phyloP scores from a whole-genome alignment of 75 land plant genomes.

The Pinus albicaulis region DNA sequence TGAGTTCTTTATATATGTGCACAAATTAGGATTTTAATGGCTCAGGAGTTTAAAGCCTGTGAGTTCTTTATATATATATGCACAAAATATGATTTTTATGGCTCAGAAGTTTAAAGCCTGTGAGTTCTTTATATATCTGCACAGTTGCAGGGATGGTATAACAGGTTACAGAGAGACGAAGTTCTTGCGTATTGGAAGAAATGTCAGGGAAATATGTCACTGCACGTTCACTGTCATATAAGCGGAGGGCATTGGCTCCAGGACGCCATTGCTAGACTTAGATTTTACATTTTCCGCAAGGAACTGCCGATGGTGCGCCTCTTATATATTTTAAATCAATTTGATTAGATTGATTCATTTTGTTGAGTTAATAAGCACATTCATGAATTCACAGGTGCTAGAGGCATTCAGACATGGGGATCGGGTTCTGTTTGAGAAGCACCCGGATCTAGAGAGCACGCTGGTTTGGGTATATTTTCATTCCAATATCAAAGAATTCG shows the following conservation, averaged over 20 bases:
- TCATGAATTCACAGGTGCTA: conserved; percentile 41
- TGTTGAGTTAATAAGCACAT: not conserved
- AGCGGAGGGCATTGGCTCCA: conserved; percentile 77
- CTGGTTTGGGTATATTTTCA: conserved; percentile 92
- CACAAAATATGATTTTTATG: no score
- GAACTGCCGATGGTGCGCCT: conserved; percentile 71
- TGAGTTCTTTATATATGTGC: no score
- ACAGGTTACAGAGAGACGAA: conserved; percentile 71
- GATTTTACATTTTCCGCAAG: conserved; percentile 79
- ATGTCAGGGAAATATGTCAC: conserved; percentile 60
- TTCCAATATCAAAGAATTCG: conserved; percentile 74
- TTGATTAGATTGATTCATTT: not conserved
- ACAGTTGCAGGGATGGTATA: conserved; percentile 80
- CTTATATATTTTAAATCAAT: not conserved
- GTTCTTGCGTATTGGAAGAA: conserved; percentile 86
- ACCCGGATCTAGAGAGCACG: conserved; percentile 71
- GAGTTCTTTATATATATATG: no score
- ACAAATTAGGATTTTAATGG: no score
- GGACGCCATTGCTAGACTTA: conserved; percentile 50
- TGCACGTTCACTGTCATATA: conserved; percentile 85
- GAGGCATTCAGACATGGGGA: conserved; percentile 79
- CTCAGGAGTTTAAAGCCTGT: no score
- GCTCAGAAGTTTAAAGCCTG: no score
- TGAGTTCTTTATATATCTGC: not conserved
- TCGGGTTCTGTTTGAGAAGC: conserved; percentile 29